phyloP scores from a whole-genome alignment of 1,139 yeast species.

The Taphrina communis region DNA sequence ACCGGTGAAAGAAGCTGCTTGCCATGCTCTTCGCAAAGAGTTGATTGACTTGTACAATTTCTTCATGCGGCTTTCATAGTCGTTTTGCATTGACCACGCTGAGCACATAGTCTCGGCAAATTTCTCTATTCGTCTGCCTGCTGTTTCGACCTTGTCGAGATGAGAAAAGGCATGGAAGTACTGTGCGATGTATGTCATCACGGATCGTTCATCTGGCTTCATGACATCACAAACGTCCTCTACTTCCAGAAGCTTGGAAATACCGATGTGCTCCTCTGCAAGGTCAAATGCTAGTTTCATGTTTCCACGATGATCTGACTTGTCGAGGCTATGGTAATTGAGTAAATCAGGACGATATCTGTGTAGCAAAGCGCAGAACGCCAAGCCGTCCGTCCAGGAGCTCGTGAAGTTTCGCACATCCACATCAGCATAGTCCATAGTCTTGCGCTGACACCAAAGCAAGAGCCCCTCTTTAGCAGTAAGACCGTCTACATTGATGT shows the following conservation, averaged over 20 bases:
- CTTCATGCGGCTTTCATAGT: conserved; percentile 52
- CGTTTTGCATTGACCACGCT: conserved; percentile 52
- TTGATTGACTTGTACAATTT: conserved; percentile 49
- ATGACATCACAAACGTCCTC: conserved; percentile 61
- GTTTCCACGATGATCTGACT: conserved; percentile 50
- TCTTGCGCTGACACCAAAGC: conserved; percentile 57
- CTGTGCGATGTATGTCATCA: conserved; percentile 69
- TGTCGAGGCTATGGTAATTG: conserved; percentile 53
- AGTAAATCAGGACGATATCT: conserved; percentile 57
- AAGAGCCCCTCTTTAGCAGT: conserved; percentile 57
- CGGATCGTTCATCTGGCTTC: conserved; percentile 68
- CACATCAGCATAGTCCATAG: conserved; percentile 55
- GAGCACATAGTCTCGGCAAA: conserved; percentile 53
- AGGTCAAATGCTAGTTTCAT: conserved; percentile 53
- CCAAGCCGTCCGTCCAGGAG: conserved; percentile 59
- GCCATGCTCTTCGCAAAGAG: conserved; percentile 46
- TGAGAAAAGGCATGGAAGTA: conserved; percentile 65
- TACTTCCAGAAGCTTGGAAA: conserved; percentile 64
- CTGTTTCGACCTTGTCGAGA: conserved; percentile 53
- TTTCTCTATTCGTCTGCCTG: conserved; percentile 54
- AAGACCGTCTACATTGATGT: conserved; percentile 56
- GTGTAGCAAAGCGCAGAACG: conserved; percentile 58
- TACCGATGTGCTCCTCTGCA: conserved; percentile 58
- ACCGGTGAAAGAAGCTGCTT: conserved; percentile 49
- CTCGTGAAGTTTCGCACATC: conserved; percentile 54